phyloP scores from a whole-genome alignment of 768 basidiomycete species.

The Mycena galopus region DNA sequence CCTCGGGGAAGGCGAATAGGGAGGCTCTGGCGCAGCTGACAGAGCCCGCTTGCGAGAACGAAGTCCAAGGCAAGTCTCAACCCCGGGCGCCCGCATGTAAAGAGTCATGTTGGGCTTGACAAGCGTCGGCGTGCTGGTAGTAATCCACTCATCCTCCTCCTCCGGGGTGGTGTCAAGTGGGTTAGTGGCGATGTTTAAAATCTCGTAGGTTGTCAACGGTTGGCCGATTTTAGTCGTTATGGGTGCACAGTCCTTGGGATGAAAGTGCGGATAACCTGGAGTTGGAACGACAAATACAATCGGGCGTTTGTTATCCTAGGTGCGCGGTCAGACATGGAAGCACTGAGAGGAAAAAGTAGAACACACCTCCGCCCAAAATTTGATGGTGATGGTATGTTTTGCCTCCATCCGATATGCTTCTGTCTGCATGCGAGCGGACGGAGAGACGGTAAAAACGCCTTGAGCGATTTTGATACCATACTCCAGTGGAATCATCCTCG shows the following conservation, averaged over 20 bases:
- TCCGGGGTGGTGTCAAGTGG: background rate
- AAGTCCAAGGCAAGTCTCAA: background rate
- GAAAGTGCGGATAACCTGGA: background rate
- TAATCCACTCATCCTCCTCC: constrained; percentile 4
- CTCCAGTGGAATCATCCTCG: background rate
- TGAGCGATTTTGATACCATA: background rate
- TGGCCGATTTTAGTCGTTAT: background rate
- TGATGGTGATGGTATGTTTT: background rate
- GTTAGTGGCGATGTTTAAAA: background rate
- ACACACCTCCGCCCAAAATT: background rate
- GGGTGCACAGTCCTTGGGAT: constrained; percentile 3
- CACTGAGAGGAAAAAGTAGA: too few species aligned
- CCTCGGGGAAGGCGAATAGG: background rate
- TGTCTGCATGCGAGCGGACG: background rate
- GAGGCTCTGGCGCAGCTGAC: background rate
- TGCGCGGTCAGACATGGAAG: too few species aligned
- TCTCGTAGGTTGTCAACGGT: background rate
- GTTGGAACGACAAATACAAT: background rate
- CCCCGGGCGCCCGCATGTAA: background rate
- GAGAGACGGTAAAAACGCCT: background rate
- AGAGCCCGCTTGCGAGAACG: background rate
- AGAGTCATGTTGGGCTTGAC: constrained; percentile 7
- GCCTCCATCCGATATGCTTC: background rate
- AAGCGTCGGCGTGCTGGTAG: background rate
- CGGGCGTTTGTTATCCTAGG: background rate